Base-by-base conservation (phyloP, 257 asterid species). In the Echites panduratus region DNA sequence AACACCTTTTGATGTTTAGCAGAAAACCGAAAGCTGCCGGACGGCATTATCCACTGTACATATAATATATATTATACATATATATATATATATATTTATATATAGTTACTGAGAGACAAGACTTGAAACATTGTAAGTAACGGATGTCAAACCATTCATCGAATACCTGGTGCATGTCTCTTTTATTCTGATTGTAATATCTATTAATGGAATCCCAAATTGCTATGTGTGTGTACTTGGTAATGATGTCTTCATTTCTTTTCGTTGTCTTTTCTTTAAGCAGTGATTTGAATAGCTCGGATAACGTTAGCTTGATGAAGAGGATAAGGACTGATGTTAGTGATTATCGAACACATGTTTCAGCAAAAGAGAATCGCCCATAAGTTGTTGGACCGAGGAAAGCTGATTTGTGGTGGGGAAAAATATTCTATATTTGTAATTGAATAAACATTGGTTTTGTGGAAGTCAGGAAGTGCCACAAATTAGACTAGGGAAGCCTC, bases 1-100 rank as follows among this genome's bases (percentile, higher is more conserved):
- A 79, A 76, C 71, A 64, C 48, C 68, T 58, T 71, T 73, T 75
- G 69, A 65, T 74, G 68, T 49, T 26, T 62, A 66, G 71, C 58
- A 40, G 54, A 47, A 78, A 73, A 63, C 59, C 3, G 41, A 71
- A 66, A 70, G 70, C 38, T 47, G 38, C 49, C 29, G 16, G 73
- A 71, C 54, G 53, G 52, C 45, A 20, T 62, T 45, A 64, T 65
- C 45, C 14, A 68, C 53, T 71, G 73, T 71, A 64, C 53, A 64
- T 49, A 17, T 76, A 47, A 53, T 57, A 58, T 58, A 35, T 69
- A 47, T 63, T n/a, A n/a, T n/a, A n/a, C n/a, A 13, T 49, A 3
- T 49, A 47, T 47, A 47, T 10, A 9, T 47, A 17, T n/a, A 35
- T 69, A 47, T 63, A 13, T 49, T 0, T 49, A 47, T 47, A 47